Percentiles rank a stretch among this genome's conserved stretches.
Conservation (phyloP, 225 moss, liverwort and hornwort species). For the Rhytidiadelphus loreus region DNA sequence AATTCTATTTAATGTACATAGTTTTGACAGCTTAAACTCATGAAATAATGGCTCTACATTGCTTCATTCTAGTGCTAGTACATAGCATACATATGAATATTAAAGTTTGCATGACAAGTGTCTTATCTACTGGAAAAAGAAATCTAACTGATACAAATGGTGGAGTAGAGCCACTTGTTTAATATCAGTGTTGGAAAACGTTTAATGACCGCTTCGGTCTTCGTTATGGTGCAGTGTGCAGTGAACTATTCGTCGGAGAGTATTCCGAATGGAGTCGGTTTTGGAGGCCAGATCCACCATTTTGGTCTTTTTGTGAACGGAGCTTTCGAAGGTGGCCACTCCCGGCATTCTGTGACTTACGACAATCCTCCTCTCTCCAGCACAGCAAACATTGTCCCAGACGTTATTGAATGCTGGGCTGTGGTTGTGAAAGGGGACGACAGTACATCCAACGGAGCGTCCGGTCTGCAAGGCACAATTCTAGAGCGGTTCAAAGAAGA, state of each 20-base stretch:
- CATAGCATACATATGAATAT: neutral
- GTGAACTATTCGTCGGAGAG: slow-evolving; percentile 73
- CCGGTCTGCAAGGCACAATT: slow-evolving; percentile 59
- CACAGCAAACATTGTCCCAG: slow-evolving; percentile 34
- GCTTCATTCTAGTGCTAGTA: neutral
- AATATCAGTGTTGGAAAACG: neutral
- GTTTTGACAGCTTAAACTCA: neutral
- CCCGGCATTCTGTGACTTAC: slow-evolving; percentile 74
- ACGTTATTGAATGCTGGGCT: slow-evolving; percentile 88
- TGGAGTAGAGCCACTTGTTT: neutral
- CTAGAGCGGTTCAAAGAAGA: slow-evolving; percentile 90
- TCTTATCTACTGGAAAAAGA: neutral
- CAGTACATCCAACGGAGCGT: slow-evolving; percentile 12
- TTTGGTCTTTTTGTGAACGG: slow-evolving; percentile 76
- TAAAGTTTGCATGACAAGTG: neutral
- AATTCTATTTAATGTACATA: too few species aligned
- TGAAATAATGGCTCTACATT: neutral
- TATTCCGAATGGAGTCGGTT: slow-evolving; percentile 84
- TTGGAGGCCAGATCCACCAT: slow-evolving; percentile 94
- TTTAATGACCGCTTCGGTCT: neutral
- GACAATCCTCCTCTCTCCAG: slow-evolving; percentile 62
- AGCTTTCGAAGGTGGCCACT: slow-evolving; percentile 78
- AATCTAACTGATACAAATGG: neutral
- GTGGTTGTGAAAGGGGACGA: slow-evolving; percentile 45
- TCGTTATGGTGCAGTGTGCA: slow-evolving; percentile 50